These are phyloP conservation scores for Quercus robur DNA, from an alignment of 306 rosid species.

Conservation along the genomic window DNA sequence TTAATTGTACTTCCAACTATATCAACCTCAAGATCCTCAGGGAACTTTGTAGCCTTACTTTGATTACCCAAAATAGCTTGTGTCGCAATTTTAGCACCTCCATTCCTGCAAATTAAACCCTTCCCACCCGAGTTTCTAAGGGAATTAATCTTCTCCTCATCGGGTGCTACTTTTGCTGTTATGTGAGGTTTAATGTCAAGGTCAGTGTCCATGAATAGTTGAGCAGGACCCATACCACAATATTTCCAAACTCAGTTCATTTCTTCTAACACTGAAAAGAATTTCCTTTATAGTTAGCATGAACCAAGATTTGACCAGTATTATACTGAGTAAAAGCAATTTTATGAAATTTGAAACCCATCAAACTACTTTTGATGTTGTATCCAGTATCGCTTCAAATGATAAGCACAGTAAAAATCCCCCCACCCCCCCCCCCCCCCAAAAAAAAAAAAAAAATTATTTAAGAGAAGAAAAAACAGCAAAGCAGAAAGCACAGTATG, in stretches of 20 bases:
- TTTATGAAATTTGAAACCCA: neutral
- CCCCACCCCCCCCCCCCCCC: too few species aligned
- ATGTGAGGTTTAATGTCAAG: constrained; percentile 28
- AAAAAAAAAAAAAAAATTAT: neutral
- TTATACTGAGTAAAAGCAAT: constrained; percentile 5
- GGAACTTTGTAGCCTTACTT: constrained; percentile 24
- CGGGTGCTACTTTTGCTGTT: constrained; percentile 18
- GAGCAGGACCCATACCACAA: constrained; percentile 34
- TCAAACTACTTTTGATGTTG: neutral
- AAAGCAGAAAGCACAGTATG: neutral
- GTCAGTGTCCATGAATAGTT: constrained; percentile 22
- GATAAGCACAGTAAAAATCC: neutral
- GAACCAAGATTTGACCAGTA: constrained; percentile 20
- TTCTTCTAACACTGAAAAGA: constrained; percentile 1
- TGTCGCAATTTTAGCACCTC: constrained; percentile 32
- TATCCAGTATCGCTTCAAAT: neutral
- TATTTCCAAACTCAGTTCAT: constrained; percentile 15
- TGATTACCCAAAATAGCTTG: constrained; percentile 45
- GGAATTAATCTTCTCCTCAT: constrained; percentile 24
- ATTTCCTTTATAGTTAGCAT: constrained; percentile 13
- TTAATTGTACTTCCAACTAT: constrained; percentile 52
- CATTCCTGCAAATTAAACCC: constrained; percentile 31
- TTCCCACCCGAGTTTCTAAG: constrained; percentile 18
- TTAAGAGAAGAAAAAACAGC: neutral
- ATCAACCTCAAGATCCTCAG: constrained; percentile 58